Evolutionary conservation across 805 yeast genomes (phyloP).

Genomic region (Ogataea kodamae): DNA sequence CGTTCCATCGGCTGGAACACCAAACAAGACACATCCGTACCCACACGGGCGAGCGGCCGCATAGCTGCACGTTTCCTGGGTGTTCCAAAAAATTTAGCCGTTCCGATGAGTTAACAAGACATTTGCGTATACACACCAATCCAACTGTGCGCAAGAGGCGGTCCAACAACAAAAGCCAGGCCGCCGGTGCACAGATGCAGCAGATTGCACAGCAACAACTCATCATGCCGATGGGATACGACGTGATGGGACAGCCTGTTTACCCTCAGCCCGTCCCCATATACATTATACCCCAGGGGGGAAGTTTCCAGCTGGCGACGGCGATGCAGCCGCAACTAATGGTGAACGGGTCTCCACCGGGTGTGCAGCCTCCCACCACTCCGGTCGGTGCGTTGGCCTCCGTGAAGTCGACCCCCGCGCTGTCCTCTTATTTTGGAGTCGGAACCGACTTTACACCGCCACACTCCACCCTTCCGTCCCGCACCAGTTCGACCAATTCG

Average conservation of each 20-base stretch:
- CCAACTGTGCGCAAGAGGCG: slow-evolving; percentile 55
- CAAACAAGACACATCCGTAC: slow-evolving; percentile 89
- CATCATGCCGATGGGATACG: slow-evolving; percentile 31
- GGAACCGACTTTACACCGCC: slow-evolving; percentile 27
- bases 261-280: slow-evolving; percentile 33
- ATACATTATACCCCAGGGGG: slow-evolving; percentile 27
- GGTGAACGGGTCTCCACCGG: slow-evolving; percentile 6
- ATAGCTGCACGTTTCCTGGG: slow-evolving; percentile 75
- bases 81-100: slow-evolving; percentile 78
- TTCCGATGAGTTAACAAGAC: slow-evolving; percentile 83
- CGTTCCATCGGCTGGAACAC: slow-evolving; percentile 85
- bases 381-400: slow-evolving; percentile 18
- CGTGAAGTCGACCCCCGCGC: slow-evolving; percentile 24
- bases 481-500: slow-evolving; percentile 33
- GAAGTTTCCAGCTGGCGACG: slow-evolving; percentile 20
- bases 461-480: slow-evolving; percentile 28
- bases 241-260: slow-evolving; percentile 30
- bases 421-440: slow-evolving; percentile 18
- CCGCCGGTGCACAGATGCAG: slow-evolving; percentile 8
- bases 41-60: slow-evolving; percentile 93
- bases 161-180: slow-evolving; percentile 10
- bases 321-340: slow-evolving; percentile 8
- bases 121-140: slow-evolving; percentile 72
- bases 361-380: slow-evolving; percentile 14
- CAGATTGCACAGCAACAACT: slow-evolving; percentile 15